Percentiles rank a stretch among this genome's conserved stretches.
phyloP scores from a whole-genome alignment of 2,329 filamentous ascomycete species.

The Colletotrichum lentis region DNA sequence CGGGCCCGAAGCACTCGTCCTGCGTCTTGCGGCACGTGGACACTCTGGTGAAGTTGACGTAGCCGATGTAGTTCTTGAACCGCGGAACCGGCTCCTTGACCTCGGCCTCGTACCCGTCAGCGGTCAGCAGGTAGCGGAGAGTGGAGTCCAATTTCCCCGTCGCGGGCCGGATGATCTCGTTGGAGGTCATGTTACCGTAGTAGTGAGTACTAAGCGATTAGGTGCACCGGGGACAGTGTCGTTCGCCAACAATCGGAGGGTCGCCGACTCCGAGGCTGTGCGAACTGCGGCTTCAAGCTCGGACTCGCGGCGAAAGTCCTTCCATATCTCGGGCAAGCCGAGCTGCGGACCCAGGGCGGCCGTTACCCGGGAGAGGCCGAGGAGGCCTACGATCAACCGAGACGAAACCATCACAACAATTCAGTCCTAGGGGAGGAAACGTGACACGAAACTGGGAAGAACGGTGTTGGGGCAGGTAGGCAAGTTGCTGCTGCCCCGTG shows the following conservation, averaged over 20 bases:
- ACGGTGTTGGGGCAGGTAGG: no score
- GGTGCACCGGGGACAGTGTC: slow-evolving; percentile 5
- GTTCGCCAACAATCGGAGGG: slow-evolving; percentile 2
- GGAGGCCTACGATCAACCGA: slow-evolving; percentile 6
- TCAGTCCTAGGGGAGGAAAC: no score
- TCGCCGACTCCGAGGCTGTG: neutral
- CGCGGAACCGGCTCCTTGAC: slow-evolving; percentile 50
- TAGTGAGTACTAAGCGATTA: slow-evolving; percentile 51
- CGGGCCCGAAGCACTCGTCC: slow-evolving; percentile 26
- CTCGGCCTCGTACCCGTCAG: slow-evolving; percentile 46
- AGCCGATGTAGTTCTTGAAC: slow-evolving; percentile 64
- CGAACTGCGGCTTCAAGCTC: neutral
- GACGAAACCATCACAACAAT: neutral
- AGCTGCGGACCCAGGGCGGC: slow-evolving; percentile 29
- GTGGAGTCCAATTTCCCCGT: slow-evolving; percentile 49
- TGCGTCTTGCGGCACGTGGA: slow-evolving; percentile 12
- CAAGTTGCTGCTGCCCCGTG: neutral
- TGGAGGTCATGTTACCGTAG: slow-evolving; percentile 57
- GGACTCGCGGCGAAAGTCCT: slow-evolving; percentile 1
- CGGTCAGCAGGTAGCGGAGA: slow-evolving; percentile 52
- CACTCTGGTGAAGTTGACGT: slow-evolving; percentile 45
- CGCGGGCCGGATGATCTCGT: slow-evolving; percentile 52
- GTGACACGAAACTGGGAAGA: neutral
- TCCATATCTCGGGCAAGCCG: slow-evolving; percentile 23
- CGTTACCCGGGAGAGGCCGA: slow-evolving; percentile 13